Evolutionary conservation across 2,329 filamentous ascomycete genomes (phyloP), one percentile per base, ranked within the genome.

Genomic region (Herpotrichia juniperi): DNA sequence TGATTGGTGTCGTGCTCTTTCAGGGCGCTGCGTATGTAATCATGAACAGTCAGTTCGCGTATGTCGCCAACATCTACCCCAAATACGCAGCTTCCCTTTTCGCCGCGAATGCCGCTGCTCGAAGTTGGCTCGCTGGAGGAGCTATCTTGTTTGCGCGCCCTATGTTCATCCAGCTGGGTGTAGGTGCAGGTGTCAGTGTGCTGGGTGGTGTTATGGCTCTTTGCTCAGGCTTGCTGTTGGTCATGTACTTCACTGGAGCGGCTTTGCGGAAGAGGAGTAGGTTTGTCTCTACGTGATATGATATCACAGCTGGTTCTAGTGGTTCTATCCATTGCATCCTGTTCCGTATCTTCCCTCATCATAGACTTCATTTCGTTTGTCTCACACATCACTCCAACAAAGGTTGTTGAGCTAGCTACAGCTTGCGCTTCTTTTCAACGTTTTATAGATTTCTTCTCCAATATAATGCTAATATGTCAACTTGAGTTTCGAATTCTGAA

Each of bases 71-170:
- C 16, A 30, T 26, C 4, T 44, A 31, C 25, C 42, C 42, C 3
- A 44, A 28, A 44, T 44, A 44, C 16, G 25, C 42, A 14, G 42
- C 42, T 44, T 31, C 42, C 4, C 42, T 31, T 31, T 30, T 44
- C 17, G 42, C 42, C 8, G 42, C 42, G 10, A 44, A 44, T 44
- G 25, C 24, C 11, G 24, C 26, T 4, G 24, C 25, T 11, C 24
- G 42, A 10, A 44, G 42, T 30, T 21, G 8, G 26, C 12, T 31
- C 9, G 42, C 42, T 11, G 42, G 24, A 17, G 24, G 24, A 10
- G 24, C 42, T 6, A 44, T 44, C 6, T 19, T 44, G 3, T 31
- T 30, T 19, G 17, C 42, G n/a, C 25, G 12, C 3, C 42, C 42
- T 8, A 44, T 44, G 42, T 44, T 44, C 16, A 6, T 12, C 9